Base-by-base conservation (phyloP, 1,284 basidiomycete species). In the Marasmius oreades region DNA sequence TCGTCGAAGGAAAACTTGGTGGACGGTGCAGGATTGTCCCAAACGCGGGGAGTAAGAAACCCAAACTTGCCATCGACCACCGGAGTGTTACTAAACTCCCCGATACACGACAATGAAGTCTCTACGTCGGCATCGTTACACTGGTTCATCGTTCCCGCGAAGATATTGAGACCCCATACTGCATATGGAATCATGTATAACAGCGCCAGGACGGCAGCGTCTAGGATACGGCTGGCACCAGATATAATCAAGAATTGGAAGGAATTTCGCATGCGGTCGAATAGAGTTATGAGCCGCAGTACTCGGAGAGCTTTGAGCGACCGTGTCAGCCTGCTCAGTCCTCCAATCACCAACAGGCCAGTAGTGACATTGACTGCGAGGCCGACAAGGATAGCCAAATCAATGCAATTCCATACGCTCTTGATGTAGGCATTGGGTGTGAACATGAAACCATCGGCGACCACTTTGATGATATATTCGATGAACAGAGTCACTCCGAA, bases 121-220 rank as follows among this genome's bases (percentile, higher is more conserved):
- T 72, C 64, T 1, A 80, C 84, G 52, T 67, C 70, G 16, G 57
- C 68, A 66, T 98, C 95, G 67, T 93, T 98, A 77, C 96, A 99
- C 47, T 77, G 71, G 69, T 90, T 94, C 72, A 96, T 85, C 58
- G 88, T 74, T 6, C 94, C 94, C 0, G 87, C 78, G 71, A 98
- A 98, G 67, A 98, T 91, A 66, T 96, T 98, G 58, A 95, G 82
- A 5, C 95, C 96, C 95, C 96, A 98, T 1, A 98, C 88, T 3
- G 96, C 95, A 67, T 95, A 98, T 0, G 96, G 96, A 62, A 99
- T 92, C 81, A 98, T 89, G 74, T 98, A 95, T 51, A 98, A 79
- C 53, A 97, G 84, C 47, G 95, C 93, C n/a, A 99, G 84, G 52
- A 98, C 72, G 0, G 90, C 92, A 0, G 96, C 96, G 64, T 98